These are phyloP conservation scores for Grosmannia clavigera DNA, from an alignment of 2,329 filamentous ascomycete genomes.

Conservation along the genomic window DNA sequence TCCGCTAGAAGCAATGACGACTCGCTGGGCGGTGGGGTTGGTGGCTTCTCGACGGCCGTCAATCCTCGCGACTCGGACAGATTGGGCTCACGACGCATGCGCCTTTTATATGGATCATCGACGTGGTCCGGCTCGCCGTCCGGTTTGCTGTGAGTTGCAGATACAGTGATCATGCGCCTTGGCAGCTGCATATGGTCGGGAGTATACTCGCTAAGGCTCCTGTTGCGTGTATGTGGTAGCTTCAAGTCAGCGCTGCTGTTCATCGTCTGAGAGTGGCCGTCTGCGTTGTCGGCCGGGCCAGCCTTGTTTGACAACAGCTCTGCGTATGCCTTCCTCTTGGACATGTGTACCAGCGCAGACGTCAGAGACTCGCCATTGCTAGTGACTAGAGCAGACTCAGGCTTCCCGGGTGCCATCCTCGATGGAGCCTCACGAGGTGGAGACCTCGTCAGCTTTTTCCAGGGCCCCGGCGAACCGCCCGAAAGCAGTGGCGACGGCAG, in stretches of 20 bases:
- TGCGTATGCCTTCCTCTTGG: constrained; percentile 46
- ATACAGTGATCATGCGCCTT: constrained; percentile 63
- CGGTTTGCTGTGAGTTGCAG: constrained; percentile 41
- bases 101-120: constrained; percentile 15
- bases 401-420: constrained; percentile 21
- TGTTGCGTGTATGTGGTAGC: constrained; percentile 50
- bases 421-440: constrained; percentile 30
- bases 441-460: constrained; percentile 41
- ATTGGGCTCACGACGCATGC: constrained; percentile 63
- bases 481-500: constrained; percentile 62
- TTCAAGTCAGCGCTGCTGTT: constrained; percentile 16
- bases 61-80: constrained; percentile 69
- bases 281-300: constrained; percentile 8
- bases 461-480: constrained; percentile 52
- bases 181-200: constrained; percentile 58
- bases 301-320: constrained; percentile 24
- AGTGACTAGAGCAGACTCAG: constrained; percentile 35
- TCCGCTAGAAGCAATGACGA: constrained; percentile 38
- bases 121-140: constrained; percentile 17
- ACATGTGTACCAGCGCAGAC: constrained; percentile 35
- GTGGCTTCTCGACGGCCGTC: constrained; percentile 48
- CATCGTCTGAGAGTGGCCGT: background rate
- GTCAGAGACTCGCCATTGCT: constrained; percentile 40
- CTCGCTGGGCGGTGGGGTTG: constrained; percentile 75
- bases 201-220: constrained; percentile 80